phyloP scores from a whole-genome alignment of 306 rosid species.

The Erythrophleum fordii region DNA sequence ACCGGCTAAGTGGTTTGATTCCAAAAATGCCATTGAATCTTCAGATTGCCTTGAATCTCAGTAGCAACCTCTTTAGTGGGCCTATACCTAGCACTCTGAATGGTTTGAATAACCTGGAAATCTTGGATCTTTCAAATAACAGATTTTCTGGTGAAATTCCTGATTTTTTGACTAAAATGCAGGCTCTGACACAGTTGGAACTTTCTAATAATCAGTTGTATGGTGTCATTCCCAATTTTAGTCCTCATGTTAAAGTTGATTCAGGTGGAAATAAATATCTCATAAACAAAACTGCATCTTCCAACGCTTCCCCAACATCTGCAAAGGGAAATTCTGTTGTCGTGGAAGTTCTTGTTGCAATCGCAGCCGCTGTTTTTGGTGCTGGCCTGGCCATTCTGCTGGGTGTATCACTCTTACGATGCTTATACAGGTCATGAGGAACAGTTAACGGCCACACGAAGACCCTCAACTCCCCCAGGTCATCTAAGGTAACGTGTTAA shows the following conservation, averaged over 20 bases:
- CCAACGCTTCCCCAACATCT: not conserved
- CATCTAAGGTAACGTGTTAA: slow-evolving; percentile 56
- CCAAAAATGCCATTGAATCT: slow-evolving; percentile 60
- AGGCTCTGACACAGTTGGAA: slow-evolving; percentile 50
- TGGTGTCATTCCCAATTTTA: slow-evolving; percentile 53
- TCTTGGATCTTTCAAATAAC: slow-evolving; percentile 86
- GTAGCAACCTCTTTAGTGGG: slow-evolving; percentile 67
- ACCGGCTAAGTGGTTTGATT: slow-evolving; percentile 56
- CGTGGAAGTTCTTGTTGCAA: slow-evolving; percentile 48
- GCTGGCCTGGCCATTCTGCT: slow-evolving; percentile 44
- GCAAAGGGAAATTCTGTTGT: slow-evolving; percentile 41
- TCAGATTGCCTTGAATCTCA: slow-evolving; percentile 75
- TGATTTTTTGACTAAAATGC: slow-evolving; percentile 3
- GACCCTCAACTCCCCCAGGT: slow-evolving; percentile 51
- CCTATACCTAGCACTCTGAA: slow-evolving; percentile 46
- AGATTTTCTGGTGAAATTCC: slow-evolving; percentile 66
- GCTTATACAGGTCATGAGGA: slow-evolving; percentile 48
- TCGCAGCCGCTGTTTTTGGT: slow-evolving; percentile 53
- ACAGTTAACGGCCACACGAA: slow-evolving; percentile 46
- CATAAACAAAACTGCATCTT: not conserved
- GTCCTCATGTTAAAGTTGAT: not conserved
- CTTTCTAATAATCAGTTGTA: slow-evolving; percentile 64
- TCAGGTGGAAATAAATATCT: slow-evolving; percentile 37
- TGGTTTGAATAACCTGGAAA: slow-evolving; percentile 40
- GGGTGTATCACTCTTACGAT: slow-evolving; percentile 47